Evolutionary conservation across 495 filamentous ascomycete species (phyloP), one percentile per base, ranked within the genome.

Genomic region (Xylaria venustula): DNA sequence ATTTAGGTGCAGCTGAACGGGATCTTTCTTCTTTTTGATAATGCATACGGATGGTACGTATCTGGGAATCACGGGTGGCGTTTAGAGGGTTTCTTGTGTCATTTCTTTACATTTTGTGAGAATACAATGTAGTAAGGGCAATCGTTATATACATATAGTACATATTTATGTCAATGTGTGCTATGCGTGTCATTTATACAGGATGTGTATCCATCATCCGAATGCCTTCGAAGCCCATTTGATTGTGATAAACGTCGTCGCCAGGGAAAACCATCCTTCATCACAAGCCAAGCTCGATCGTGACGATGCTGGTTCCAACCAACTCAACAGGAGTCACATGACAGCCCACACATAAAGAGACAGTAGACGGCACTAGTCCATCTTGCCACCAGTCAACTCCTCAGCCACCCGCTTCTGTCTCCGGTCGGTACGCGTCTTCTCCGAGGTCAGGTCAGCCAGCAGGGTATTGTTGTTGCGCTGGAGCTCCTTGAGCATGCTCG

Each of bases 301-400:
- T 48, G 5, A 40, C 40, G 19, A 47, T 36, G 47, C 5, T 26
- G 15, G 41, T 19, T 25, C 25, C 0, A n/a, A 41, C 12, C 32
- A n/a, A 34, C 34, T 23, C 17, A 52, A 22, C 6, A 2, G 1
- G 1, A 37, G 14, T 37, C 6, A 19, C 3, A 23, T 34, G 30
- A 34, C 11, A 11, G n/a, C n/a, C n/a, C n/a, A n/a, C n/a, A n/a
- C n/a, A n/a, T 14, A 7, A 12, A 41, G 17, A 41, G 36, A 3
- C 17, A 7, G n/a, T 32, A 28, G 23, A 3, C 14, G 9, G n/a
- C 23, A 46, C 47, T 47, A 60, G 28, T 72, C 72, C 60, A 81
- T 65, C 71, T 77, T 81, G 52, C 78, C 75, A 32, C 78, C 79
- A n/a, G 77, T 80, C 58, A 81, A 62, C 67, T 77, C 78, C 67